Conservation (phyloP, 2,329 filamentous ascomycete species). For the Aspergillus sp. region DNA sequence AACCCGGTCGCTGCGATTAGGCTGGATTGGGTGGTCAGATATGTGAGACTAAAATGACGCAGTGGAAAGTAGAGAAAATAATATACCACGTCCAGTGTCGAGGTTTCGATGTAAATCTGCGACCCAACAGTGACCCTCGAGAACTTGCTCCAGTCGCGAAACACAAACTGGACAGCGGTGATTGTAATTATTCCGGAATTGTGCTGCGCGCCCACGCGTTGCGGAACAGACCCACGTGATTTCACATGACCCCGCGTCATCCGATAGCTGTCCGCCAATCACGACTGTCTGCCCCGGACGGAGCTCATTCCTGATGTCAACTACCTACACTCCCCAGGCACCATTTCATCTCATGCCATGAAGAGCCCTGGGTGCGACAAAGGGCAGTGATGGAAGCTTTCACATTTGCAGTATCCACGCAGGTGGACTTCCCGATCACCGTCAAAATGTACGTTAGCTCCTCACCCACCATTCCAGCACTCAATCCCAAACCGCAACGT, state of each 20-base stretch:
- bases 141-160: background rate
- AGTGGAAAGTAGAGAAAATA: too few species aligned
- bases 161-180: background rate
- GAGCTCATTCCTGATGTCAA: constrained; percentile 3
- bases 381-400: constrained; percentile 75
- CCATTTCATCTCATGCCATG: constrained; percentile 8
- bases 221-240: constrained; percentile 9
- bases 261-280: constrained; percentile 11
- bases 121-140: background rate
- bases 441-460: constrained; percentile 58
- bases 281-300: constrained; percentile 4
- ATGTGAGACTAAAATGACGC: background rate
- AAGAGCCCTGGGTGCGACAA: constrained; percentile 1
- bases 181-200: background rate
- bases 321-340: too few species aligned
- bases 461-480: background rate
- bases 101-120: too few species aligned
- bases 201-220: constrained; percentile 7
- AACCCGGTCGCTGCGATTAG: constrained; percentile 3
- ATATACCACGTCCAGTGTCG: too few species aligned
- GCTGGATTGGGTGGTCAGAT: background rate
- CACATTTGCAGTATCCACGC: constrained; percentile 87
- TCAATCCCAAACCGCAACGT: background rate
- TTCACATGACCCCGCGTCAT: constrained; percentile 12
- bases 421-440: constrained; percentile 69